A percentile compares a stretch with the other conserved stretches of the same genome.
Evolutionary conservation across 1,284 basidiomycete species (phyloP).

Genomic region (Cutaneotrichosporon cyanovorans): DNA sequence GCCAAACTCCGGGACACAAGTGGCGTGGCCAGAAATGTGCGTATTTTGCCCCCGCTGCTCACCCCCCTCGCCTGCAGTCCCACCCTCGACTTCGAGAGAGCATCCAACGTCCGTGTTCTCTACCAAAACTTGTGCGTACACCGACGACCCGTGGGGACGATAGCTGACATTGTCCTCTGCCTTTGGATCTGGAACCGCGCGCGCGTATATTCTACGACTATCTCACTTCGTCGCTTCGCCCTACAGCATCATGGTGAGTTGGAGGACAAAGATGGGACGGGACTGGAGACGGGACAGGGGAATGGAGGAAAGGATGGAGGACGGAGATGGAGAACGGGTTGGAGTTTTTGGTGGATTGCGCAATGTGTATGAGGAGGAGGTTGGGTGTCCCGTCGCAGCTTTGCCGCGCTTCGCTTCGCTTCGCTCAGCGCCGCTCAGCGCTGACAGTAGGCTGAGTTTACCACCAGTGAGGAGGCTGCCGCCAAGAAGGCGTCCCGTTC

Average conservation of each 20-base stretch:
- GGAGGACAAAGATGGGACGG: not conserved
- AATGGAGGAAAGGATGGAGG: not conserved
- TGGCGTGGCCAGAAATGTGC: not conserved
- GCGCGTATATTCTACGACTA: too few relatives aligned
- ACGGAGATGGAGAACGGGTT: not conserved
- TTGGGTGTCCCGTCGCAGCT: too few relatives aligned
- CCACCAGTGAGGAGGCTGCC: slow-evolving; percentile 79
- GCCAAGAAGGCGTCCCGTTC: slow-evolving; percentile 96
- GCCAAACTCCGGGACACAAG: not conserved
- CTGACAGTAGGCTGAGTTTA: slow-evolving; percentile 49
- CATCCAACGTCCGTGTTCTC: not conserved
- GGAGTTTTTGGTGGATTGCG: too few relatives aligned
- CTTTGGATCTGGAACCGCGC: too few relatives aligned
- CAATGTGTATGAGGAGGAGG: too few relatives aligned
- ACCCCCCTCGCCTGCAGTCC: not conserved
- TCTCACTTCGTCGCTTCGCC: slow-evolving; percentile 1
- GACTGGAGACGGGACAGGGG: not conserved
- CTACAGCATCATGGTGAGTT: slow-evolving; percentile 5
- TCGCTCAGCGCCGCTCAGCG: too few relatives aligned
- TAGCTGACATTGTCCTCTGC: slow-evolving; percentile 5
- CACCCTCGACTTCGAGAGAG: not conserved
- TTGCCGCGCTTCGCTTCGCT: too few relatives aligned
- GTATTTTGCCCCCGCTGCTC: not conserved
- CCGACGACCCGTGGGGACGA: not conserved
- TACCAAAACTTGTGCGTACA: slow-evolving; percentile 14